Evolutionary conservation across 225 moss, liverwort and hornwort species (phyloP).

Genomic region (Thuidium tamariscinum): DNA sequence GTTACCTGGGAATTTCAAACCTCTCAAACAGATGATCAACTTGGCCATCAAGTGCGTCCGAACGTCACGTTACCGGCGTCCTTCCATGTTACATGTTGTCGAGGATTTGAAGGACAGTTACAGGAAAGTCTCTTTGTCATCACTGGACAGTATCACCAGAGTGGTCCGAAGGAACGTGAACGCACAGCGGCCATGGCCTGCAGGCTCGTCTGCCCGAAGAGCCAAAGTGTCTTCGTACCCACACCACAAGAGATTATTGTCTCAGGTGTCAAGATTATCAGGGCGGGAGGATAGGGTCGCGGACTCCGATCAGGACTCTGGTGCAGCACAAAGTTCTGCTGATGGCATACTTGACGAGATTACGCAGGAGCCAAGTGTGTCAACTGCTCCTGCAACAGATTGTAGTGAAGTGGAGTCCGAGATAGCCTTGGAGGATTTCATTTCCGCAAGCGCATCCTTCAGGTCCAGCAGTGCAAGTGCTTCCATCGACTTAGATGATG

Average conservation of each 20-base stretch:
- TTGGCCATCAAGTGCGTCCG: constrained; percentile 51
- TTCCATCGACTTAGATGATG: constrained; percentile 26
- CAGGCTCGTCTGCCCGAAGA: constrained; percentile 14
- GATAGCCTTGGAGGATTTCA: constrained; percentile 19
- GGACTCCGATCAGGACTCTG: neutral
- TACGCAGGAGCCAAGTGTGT: neutral
- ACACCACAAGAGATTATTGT: constrained; percentile 32
- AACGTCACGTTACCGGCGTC: constrained; percentile 24
- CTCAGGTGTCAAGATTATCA: constrained; percentile 21
- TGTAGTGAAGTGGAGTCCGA: constrained; percentile 25
- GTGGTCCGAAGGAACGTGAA: constrained; percentile 26
- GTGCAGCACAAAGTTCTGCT: neutral
- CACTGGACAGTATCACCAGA: constrained; percentile 22
- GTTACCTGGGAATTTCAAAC: constrained; percentile 21
- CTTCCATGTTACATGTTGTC: constrained; percentile 43
- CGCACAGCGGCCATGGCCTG: constrained; percentile 32
- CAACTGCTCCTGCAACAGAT: constrained; percentile 9
- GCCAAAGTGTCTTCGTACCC: constrained; percentile 21
- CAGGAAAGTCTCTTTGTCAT: constrained; percentile 11
- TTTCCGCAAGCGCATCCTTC: constrained; percentile 34
- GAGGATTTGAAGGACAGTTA: constrained; percentile 39
- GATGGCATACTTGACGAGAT: neutral
- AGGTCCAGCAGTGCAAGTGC: constrained; percentile 29
- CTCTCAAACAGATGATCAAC: constrained; percentile 39
- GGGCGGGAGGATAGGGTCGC: neutral